Evolutionary conservation across 1,139 yeast genomes (phyloP).

Genomic region (Geotrichum candidum): DNA sequence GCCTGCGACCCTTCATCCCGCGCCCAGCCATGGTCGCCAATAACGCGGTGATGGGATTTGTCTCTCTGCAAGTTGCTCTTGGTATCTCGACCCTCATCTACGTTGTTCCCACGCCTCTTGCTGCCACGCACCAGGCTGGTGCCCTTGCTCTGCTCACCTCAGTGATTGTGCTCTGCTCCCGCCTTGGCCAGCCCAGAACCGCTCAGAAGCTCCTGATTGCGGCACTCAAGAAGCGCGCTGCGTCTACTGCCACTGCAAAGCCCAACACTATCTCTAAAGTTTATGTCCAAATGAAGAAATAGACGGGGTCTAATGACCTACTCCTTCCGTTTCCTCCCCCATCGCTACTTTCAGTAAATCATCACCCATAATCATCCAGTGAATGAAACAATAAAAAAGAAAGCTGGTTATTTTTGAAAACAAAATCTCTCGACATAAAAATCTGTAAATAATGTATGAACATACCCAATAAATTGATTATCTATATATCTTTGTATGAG

Average conservation of each 20-base stretch:
- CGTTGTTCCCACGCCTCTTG: constrained; percentile 86
- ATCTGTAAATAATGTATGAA: neutral
- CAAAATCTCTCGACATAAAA: neutral
- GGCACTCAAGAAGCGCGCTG: constrained; percentile 16
- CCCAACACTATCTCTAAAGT: constrained; percentile 5
- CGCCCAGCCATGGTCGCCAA: constrained; percentile 49
- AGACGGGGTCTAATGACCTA: neutral
- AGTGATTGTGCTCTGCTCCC: constrained; percentile 61
- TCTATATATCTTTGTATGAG: no score
- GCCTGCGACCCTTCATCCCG: constrained; percentile 53
- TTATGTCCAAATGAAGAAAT: constrained; percentile 8
- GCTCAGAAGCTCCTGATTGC: constrained; percentile 16
- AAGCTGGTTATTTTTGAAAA: neutral
- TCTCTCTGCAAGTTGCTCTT: constrained; percentile 69
- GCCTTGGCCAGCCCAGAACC: constrained; percentile 62
- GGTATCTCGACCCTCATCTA: constrained; percentile 84
- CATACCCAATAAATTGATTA: no score
- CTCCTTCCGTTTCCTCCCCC: neutral
- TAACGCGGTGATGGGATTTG: constrained; percentile 74
- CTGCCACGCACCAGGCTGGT: constrained; percentile 97
- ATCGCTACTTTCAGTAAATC: neutral
- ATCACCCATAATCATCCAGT: neutral
- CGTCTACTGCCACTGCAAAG: constrained; percentile 7
- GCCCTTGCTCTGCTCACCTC: constrained; percentile 84
- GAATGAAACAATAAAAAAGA: neutral